A percentile compares a stretch with the other conserved stretches of the same genome.
Evolutionary conservation across 2,329 filamentous ascomycete species (phyloP).

Genomic region (Akanthomyces muscarius): DNA sequence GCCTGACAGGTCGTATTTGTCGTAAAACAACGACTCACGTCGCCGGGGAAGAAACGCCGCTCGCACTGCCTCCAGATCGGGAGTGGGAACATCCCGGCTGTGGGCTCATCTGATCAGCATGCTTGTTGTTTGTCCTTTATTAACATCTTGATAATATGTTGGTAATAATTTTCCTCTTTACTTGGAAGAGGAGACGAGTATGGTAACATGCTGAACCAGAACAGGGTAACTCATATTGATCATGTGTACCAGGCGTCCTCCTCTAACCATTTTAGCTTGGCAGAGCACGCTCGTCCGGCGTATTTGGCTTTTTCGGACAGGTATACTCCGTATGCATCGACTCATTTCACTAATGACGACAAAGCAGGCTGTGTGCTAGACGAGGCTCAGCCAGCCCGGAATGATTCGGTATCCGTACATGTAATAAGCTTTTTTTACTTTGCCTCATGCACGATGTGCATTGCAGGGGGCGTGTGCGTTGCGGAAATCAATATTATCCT

Average conservation of each 20-base stretch:
- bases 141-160: no score
- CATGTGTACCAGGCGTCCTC: background rate
- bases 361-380: no score
- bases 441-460: background rate
- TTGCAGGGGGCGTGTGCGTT: background rate
- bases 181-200: no score
- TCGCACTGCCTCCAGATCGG: background rate
- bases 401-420: background rate
- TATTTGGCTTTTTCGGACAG: no score
- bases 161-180: no score
- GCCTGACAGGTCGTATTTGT: no score
- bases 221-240: no score
- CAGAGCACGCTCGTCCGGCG: no score
- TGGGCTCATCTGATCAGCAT: background rate
- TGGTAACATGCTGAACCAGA: no score
- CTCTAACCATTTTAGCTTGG: background rate
- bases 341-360: no score
- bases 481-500: background rate
- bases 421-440: background rate
- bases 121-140: no score
- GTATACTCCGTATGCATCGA: no score
- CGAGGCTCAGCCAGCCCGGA: background rate
- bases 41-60: background rate
- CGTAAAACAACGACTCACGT: background rate
- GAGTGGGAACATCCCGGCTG: background rate